phyloP scores from a whole-genome alignment of 768 basidiomycete genomes.

The Melanogaster broomeanus region DNA sequence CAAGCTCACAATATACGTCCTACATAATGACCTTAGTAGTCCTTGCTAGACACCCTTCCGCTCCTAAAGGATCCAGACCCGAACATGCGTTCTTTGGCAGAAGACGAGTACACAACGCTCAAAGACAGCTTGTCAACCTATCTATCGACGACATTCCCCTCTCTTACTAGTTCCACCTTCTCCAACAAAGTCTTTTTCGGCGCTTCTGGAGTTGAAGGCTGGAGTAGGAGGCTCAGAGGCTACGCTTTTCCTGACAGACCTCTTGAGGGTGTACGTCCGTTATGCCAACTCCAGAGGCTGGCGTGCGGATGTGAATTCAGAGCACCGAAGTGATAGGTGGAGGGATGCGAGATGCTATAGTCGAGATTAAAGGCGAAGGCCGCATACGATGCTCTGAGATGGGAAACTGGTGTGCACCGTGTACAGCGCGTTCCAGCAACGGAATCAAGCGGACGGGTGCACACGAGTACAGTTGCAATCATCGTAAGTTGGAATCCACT shows the following conservation, averaged over 20 bases:
- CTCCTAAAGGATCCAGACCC: constrained; percentile 76
- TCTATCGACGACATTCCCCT: constrained; percentile 54
- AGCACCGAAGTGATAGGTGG: constrained; percentile 58
- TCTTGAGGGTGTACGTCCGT: constrained; percentile 82
- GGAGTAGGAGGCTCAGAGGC: constrained; percentile 94
- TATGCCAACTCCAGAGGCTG: constrained; percentile 57
- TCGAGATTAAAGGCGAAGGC: constrained; percentile 80
- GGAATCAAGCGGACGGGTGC: constrained; percentile 83
- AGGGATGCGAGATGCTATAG: constrained; percentile 76
- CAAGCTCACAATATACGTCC: constrained; percentile 5
- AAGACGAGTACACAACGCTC: constrained; percentile 61
- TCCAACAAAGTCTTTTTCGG: constrained; percentile 63
- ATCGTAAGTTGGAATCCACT: constrained; percentile 54
- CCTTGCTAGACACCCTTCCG: constrained; percentile 58
- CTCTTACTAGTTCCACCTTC: constrained; percentile 75
- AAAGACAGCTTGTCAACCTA: constrained; percentile 28
- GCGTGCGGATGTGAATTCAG: constrained; percentile 60
- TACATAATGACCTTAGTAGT: constrained; percentile 46
- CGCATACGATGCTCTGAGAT: constrained; percentile 76
- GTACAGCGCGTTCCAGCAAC: constrained; percentile 94
- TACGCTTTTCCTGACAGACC: constrained; percentile 73
- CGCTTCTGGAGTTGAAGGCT: constrained; percentile 87
- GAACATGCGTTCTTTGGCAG: constrained; percentile 71
- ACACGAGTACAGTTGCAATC: constrained; percentile 88
- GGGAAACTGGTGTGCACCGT: constrained; percentile 95